Conservation (phyloP, 2,329 filamentous ascomycete species). For the Harringtonia aguacate region DNA sequence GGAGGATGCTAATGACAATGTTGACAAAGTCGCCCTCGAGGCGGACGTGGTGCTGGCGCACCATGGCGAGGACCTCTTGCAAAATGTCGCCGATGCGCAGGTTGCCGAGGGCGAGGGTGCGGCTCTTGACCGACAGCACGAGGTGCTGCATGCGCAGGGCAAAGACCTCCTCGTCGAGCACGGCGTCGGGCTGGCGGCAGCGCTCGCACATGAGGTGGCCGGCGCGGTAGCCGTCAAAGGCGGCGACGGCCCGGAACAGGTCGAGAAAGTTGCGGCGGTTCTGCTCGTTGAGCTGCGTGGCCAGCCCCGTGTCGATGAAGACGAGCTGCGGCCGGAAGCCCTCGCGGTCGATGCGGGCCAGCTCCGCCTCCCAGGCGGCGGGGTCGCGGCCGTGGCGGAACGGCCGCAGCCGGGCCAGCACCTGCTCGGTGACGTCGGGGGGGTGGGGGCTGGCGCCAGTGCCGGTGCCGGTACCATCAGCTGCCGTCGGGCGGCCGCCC, state of each 20-base stretch:
- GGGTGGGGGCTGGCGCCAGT: background rate
- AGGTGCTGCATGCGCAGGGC: conserved; percentile 95
- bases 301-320: conserved; percentile 93
- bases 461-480: conserved; percentile 5
- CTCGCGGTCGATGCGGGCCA: conserved; percentile 69
- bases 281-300: conserved; percentile 79
- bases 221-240: conserved; percentile 94
- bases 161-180: conserved; percentile 82
- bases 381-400: conserved; percentile 52
- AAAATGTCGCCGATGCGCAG: conserved; percentile 95
- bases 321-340: conserved; percentile 90
- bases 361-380: conserved; percentile 61
- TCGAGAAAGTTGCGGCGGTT: conserved; percentile 91
- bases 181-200: conserved; percentile 82
- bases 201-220: conserved; percentile 94
- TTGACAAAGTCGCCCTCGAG: conserved; percentile 98
- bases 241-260: conserved; percentile 88
- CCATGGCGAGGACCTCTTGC: conserved; percentile 84
- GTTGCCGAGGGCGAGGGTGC: conserved; percentile 83
- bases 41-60: conserved; percentile 81
- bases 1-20: conserved; percentile 86
- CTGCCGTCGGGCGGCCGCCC: background rate
- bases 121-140: conserved; percentile 79
- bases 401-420: conserved; percentile 69
- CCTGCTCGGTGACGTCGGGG: conserved; percentile 76